Evolutionary conservation across 257 asterid species (phyloP).

Genomic region (Ocimum tenuiflorum): DNA sequence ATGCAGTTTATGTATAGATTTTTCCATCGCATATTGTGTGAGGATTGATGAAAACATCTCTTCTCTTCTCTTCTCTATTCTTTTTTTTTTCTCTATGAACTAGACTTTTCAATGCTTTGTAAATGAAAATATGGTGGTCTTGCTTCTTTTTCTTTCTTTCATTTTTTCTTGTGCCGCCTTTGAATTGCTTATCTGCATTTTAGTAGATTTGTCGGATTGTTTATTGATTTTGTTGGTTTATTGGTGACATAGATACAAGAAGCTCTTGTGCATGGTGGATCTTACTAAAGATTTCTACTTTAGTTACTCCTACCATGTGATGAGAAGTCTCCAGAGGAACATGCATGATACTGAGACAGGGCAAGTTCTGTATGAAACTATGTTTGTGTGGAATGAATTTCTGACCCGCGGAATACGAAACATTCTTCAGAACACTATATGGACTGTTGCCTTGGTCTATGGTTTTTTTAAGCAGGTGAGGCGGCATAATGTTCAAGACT

Average conservation of each 20-base stretch:
- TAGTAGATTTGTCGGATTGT: constrained; percentile 14
- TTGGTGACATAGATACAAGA: constrained; percentile 63
- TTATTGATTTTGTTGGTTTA: constrained; percentile 9
- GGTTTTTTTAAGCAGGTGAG: constrained; percentile 94
- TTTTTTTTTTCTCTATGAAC: not conserved
- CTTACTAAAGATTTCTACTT: constrained; percentile 97
- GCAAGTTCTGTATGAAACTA: constrained; percentile 64
- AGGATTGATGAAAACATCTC: constrained; percentile 1
- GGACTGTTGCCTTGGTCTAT: constrained; percentile 94
- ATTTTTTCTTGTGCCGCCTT: not conserved
- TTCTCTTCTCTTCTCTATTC: not conserved
- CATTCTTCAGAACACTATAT: constrained; percentile 68
- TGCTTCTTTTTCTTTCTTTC: not conserved
- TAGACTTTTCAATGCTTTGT: not conserved
- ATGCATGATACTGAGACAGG: constrained; percentile 51
- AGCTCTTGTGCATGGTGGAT: constrained; percentile 89
- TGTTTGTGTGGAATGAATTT: constrained; percentile 98
- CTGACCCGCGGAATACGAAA: constrained; percentile 83
- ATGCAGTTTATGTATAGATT: not conserved
- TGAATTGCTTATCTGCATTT: constrained; percentile 4
- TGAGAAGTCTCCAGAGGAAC: constrained; percentile 91
- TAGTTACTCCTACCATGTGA: constrained; percentile 92
- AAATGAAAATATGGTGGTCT: constrained; percentile 10
- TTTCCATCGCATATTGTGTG: constrained; percentile 1
- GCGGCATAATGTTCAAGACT: constrained; percentile 4